Percentiles rank a stretch among this genome's conserved stretches.
Evolutionary conservation across 148 eudicot genomes (phyloP).

Genomic region (Rhododendron griersonianum): DNA sequence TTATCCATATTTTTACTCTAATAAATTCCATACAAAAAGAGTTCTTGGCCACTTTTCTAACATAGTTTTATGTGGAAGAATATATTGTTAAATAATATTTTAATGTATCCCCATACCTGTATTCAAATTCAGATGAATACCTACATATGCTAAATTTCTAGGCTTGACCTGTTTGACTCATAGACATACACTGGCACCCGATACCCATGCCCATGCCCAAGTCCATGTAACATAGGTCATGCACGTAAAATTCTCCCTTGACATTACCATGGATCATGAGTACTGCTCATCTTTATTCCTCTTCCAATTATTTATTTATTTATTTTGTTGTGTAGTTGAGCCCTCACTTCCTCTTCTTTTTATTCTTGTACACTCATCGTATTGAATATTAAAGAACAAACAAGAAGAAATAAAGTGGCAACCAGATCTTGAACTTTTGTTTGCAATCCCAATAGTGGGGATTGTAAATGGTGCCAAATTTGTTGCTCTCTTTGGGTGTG

Average conservation of each 20-base stretch:
- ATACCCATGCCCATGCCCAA: background rate
- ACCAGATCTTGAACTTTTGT: background rate
- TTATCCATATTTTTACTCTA: background rate
- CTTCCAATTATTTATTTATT: background rate
- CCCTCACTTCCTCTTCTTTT: background rate
- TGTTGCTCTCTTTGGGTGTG: background rate
- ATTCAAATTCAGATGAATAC: background rate
- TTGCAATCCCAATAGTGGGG: background rate
- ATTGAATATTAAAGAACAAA: background rate
- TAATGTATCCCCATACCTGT: background rate
- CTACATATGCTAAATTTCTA: background rate
- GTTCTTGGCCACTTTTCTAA: background rate
- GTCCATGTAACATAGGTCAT: background rate
- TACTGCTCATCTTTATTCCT: background rate
- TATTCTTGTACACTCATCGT: background rate
- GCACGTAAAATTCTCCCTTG: background rate
- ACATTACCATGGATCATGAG: background rate
- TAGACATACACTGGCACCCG: background rate
- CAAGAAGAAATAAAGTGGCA: background rate
- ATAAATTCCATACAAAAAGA: background rate
- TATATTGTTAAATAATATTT: background rate
- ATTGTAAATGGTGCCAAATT: background rate
- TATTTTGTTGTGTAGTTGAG: background rate
- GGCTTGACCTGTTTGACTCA: background rate
- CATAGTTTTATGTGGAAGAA: background rate